These are phyloP conservation scores for Paraconiothyrium brasiliense DNA, from an alignment of 2,329 filamentous ascomycete species.

Conservation along the genomic window DNA sequence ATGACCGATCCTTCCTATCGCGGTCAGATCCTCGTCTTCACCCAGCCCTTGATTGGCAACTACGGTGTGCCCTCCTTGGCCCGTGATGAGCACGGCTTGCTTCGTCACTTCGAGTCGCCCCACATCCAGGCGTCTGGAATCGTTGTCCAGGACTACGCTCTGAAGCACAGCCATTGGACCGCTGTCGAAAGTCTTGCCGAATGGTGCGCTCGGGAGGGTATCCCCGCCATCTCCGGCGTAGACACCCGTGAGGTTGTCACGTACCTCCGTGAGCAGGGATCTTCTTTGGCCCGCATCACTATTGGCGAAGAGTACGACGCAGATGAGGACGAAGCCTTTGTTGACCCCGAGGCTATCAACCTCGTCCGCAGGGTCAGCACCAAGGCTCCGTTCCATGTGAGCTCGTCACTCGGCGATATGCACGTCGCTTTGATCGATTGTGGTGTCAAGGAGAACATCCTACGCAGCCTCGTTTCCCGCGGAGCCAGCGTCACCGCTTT, in stretches of 20 bases:
- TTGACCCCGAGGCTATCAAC: constrained; percentile 97
- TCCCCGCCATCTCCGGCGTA: constrained; percentile 94
- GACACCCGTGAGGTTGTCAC: constrained; percentile 98
- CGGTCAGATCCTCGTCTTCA: constrained; percentile 97
- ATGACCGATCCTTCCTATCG: constrained; percentile 75
- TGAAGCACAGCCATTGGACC: constrained; percentile 98
- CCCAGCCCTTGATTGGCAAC: constrained; percentile 96
- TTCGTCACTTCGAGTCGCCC: constrained; percentile 98
- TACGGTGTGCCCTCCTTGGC: constrained; percentile 91
- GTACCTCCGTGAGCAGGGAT: constrained; percentile 93
- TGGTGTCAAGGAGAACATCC: constrained; percentile 99
- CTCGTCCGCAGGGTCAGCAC: constrained; percentile 95
- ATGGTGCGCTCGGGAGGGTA: constrained; percentile 96
- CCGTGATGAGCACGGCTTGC: constrained; percentile 86
- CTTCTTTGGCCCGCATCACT: constrained; percentile 91
- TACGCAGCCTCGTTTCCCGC: constrained; percentile 90
- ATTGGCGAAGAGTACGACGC: constrained; percentile 98
- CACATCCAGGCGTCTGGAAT: constrained; percentile 97
- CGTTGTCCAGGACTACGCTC: constrained; percentile 92
- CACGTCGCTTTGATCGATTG: constrained; percentile 97
- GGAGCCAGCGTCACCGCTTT: constrained; percentile 94
- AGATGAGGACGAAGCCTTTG: constrained; percentile 94
- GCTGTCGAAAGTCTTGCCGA: constrained; percentile 91
- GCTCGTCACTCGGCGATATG: constrained; percentile 81
- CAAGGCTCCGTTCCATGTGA: constrained; percentile 96